Conservation (phyloP, 805 yeast species). For the Cyberlindnera samutprakarnensis region DNA sequence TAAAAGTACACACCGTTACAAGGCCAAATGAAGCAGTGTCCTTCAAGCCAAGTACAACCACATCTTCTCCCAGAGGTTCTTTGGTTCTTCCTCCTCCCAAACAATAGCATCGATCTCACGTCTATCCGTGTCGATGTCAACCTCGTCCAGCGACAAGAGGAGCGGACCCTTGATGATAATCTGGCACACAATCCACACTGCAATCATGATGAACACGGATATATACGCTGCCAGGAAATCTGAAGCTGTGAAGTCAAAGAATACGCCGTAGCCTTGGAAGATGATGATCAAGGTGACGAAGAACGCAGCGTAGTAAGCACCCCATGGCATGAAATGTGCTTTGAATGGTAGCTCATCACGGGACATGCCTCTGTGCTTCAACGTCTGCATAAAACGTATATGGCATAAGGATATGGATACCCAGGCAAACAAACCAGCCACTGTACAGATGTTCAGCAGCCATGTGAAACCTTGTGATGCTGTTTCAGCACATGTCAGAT, state of each 20-base stretch:
- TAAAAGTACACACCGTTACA: neutral
- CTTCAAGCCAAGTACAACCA: slow-evolving; percentile 28
- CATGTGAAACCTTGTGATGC: slow-evolving; percentile 60
- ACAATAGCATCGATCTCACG: slow-evolving; percentile 30
- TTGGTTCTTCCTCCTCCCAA: slow-evolving; percentile 49
- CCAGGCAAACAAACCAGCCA: slow-evolving; percentile 73
- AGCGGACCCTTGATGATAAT: slow-evolving; percentile 40
- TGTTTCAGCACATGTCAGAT: slow-evolving; percentile 41
- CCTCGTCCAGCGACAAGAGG: slow-evolving; percentile 22
- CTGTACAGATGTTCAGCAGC: slow-evolving; percentile 67
- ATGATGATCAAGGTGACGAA: slow-evolving; percentile 50
- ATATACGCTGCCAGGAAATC: slow-evolving; percentile 66
- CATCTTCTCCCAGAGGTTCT: slow-evolving; percentile 47
- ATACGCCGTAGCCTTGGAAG: slow-evolving; percentile 67
- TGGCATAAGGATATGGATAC: slow-evolving; percentile 61
- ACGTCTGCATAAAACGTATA: slow-evolving; percentile 60
- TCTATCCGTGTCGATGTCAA: slow-evolving; percentile 22
- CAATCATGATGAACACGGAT: slow-evolving; percentile 55
- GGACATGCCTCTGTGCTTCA: slow-evolving; percentile 54
- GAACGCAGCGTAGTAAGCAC: slow-evolving; percentile 56
- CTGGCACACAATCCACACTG: slow-evolving; percentile 50
- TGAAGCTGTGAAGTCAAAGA: slow-evolving; percentile 44
- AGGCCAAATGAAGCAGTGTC: neutral
- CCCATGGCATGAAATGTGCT: slow-evolving; percentile 59
- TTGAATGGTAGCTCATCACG: slow-evolving; percentile 69